Conservation (phyloP, 2,329 filamentous ascomycete genomes). For the Talaromyces verruculosus region DNA sequence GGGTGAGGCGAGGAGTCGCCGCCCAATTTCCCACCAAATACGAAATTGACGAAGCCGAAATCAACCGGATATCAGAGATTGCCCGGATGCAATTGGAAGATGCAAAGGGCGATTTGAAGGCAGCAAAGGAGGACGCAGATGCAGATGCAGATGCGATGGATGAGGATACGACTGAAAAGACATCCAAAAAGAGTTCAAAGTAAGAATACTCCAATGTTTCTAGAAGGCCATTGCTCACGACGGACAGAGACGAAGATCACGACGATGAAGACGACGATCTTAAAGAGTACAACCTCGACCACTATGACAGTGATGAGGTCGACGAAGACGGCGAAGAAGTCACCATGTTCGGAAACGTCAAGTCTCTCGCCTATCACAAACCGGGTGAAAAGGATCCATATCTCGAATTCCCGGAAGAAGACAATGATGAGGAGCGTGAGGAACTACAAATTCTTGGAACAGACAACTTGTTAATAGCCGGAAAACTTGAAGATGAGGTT, state of each 20-base stretch:
- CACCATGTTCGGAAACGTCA: conserved; percentile 94
- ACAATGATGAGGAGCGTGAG: conserved; percentile 87
- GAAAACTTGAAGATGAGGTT: conserved; percentile 94
- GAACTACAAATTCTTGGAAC: conserved; percentile 90
- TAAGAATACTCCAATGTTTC: background rate
- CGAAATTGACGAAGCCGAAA: conserved; percentile 72
- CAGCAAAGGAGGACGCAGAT: conserved; percentile 59
- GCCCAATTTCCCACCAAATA: conserved; percentile 75
- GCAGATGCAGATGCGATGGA: conserved; percentile 41
- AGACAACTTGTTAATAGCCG: conserved; percentile 88
- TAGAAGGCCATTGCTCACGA: conserved; percentile 1
- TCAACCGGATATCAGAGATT: conserved; percentile 70
- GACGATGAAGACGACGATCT: conserved; percentile 88
- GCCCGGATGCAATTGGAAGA: conserved; percentile 84
- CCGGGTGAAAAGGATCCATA: conserved; percentile 95
- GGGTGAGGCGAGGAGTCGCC: conserved; percentile 75
- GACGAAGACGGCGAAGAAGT: conserved; percentile 68
- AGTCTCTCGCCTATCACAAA: conserved; percentile 88
- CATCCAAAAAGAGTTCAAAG: conserved; percentile 23
- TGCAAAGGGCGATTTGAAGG: conserved; percentile 79
- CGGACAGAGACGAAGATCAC: conserved; percentile 43
- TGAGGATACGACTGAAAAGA: conserved; percentile 26
- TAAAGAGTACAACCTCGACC: conserved; percentile 92
- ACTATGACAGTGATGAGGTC: conserved; percentile 84
- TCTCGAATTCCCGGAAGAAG: conserved; percentile 78